Evolutionary conservation across 2,329 filamentous ascomycete species (phyloP), one percentile per base, ranked within the genome.

Genomic region (Fusarium agapanthi): DNA sequence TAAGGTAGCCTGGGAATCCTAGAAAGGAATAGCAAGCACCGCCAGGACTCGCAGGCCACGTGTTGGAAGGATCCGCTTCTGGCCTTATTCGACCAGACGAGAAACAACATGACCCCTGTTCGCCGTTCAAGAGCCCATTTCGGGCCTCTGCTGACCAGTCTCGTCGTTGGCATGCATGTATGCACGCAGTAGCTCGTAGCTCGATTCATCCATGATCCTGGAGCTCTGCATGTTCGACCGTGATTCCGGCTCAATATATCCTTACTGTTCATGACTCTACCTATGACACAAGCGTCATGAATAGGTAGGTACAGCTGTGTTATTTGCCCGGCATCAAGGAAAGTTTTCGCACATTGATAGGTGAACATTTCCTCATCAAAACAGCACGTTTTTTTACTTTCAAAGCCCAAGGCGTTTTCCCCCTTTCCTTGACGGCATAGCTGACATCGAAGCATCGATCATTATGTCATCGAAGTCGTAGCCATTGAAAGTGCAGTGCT

Each of bases 1-100:
- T 63, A 61, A 62, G 47, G 60, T 55, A 69, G 56, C 32, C 41
- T 50, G 15, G n/a, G 8, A 28, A 43, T 43, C 58, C 71, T 40
- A 54, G 58, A 61, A 55, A 59, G 65, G 58, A 55, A 48, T 71
- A 71, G 69, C 58, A 50, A 48, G 34, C 57, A 70, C 54, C 48
- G 61, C 59, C 65, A 67, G 61, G 67, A 53, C 64, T 75, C 48
- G 61, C 65, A 44, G 63, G 72, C 75, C 75, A 77, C 75, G 75
- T 77, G 75, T 77, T 65, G 65, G 47, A 77, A 72, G 73, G 75
- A 68, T 71, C 75, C 72, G 61, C 58, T 67, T 70, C 61, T 75
- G 73, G 67, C 58, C 71, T 65, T 75, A 65, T 61, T 72, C 57
- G 73, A 66, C 69, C 61, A 73, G 60, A 69, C 68, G 67, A 76